phyloP scores from a whole-genome alignment of 257 asterid genomes.

The Oldenlandia corymbosa region DNA sequence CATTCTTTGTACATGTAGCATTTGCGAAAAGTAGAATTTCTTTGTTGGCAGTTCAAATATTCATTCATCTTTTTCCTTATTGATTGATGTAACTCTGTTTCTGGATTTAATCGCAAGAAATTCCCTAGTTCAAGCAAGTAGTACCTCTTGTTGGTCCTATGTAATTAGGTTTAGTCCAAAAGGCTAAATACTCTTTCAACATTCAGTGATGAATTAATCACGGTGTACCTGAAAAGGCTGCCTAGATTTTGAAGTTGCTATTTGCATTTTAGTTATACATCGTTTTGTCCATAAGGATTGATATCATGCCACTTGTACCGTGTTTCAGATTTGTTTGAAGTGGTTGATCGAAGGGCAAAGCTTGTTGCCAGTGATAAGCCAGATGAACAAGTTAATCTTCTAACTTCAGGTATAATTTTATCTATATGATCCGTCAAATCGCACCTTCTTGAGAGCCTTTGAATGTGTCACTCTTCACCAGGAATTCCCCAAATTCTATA shows the following conservation, averaged over 20 bases:
- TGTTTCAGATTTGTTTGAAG: slow-evolving; percentile 83
- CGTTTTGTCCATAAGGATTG: not conserved
- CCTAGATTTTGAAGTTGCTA: not conserved
- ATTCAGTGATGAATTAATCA: not conserved
- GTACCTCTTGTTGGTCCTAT: not conserved
- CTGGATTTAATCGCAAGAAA: not conserved
- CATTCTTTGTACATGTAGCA: not conserved
- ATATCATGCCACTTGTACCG: slow-evolving; percentile 12
- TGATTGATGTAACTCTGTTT: not conserved
- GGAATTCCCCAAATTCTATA: no score
- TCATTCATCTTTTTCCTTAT: not conserved
- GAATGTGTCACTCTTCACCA: slow-evolving; percentile 8
- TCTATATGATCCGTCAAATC: no score
- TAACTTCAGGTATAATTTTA: slow-evolving; percentile 46
- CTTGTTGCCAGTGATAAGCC: slow-evolving; percentile 77
- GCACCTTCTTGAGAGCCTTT: no score
- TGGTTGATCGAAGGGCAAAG: slow-evolving; percentile 92
- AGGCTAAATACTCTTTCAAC: not conserved
- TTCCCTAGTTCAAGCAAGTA: not conserved
- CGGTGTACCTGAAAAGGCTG: no score
- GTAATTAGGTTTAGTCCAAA: not conserved
- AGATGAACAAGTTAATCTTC: slow-evolving; percentile 57
- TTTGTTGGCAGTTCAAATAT: not conserved
- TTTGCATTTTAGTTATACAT: not conserved
- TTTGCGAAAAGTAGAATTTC: not conserved